These are phyloP conservation scores for Bremia lactucae DNA, from an alignment of 352 stramenopile species.

Conservation along the genomic window DNA sequence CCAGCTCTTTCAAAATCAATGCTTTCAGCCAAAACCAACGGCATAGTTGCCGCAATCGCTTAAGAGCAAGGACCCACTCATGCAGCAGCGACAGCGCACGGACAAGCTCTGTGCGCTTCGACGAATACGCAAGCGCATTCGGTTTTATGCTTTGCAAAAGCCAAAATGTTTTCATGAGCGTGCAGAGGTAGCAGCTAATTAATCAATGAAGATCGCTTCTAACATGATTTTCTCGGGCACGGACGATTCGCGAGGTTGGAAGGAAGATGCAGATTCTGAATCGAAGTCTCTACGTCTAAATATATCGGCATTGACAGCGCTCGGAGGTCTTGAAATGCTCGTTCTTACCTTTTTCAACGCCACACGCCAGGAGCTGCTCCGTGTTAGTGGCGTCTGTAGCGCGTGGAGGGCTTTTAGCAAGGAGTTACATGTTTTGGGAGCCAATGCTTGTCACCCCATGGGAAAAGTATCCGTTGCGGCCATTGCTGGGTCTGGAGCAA, in stretches of 20 bases:
- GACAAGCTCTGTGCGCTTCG: conserved; percentile 53
- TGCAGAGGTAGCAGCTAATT: background rate
- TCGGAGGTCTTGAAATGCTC: too few species aligned
- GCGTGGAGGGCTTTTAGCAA: conserved; percentile 42
- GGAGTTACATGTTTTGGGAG: conserved; percentile 59
- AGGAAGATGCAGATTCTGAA: background rate
- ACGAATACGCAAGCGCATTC: conserved; percentile 33
- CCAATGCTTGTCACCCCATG: conserved; percentile 42
- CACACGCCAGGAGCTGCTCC: too few species aligned
- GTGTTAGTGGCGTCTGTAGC: conserved; percentile 36
- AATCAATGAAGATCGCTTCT: conserved; percentile 45
- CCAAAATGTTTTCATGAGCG: background rate
- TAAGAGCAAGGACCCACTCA: conserved; percentile 48
- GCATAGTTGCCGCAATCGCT: conserved; percentile 45
- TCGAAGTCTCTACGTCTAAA: too few species aligned
- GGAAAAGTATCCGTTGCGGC: conserved; percentile 54
- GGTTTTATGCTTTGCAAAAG: conserved; percentile 21
- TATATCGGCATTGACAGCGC: too few species aligned
- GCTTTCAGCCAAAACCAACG: conserved; percentile 52
- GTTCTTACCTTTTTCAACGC: too few species aligned
- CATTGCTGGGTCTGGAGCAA: conserved; percentile 35
- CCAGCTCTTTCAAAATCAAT: conserved; percentile 40
- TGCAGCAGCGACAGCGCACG: conserved; percentile 37
- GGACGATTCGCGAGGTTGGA: conserved; percentile 11
- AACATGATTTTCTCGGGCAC: conserved; percentile 41